Percentiles rank a stretch among this genome's conserved stretches.
Evolutionary conservation across 2,329 filamentous ascomycete species (phyloP).

Genomic region (Claviceps quebecensis): DNA sequence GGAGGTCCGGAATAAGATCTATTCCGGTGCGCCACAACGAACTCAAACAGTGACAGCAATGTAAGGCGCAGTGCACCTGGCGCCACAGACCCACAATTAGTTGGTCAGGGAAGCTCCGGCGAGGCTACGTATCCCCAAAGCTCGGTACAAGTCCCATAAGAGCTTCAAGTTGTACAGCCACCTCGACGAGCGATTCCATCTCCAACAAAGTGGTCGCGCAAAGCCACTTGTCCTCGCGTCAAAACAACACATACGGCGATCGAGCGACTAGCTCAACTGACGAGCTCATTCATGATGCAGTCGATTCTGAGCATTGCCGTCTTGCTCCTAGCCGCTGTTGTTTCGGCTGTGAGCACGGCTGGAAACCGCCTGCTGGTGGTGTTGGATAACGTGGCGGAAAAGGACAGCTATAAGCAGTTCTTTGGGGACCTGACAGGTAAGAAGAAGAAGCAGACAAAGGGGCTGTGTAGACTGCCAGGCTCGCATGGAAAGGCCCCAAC

Average conservation of each 20-base stretch:
- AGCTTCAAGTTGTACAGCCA: conserved; percentile 7
- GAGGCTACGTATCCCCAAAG: conserved; percentile 25
- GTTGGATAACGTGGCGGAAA: conserved; percentile 68
- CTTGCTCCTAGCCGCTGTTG: conserved; percentile 50
- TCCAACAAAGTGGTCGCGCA: background rate
- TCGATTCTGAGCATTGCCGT: conserved; percentile 58
- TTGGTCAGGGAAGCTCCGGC: conserved; percentile 5
- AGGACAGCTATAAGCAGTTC: conserved; percentile 72
- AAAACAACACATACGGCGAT: background rate
- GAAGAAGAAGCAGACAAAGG: conserved; percentile 8
- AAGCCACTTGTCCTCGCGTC: background rate
- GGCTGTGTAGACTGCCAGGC: background rate
- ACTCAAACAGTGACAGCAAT: background rate
- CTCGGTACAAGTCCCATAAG: conserved; percentile 5
- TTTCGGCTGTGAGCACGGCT: conserved; percentile 62
- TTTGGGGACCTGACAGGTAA: conserved; percentile 57
- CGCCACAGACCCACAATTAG: background rate
- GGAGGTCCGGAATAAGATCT: background rate
- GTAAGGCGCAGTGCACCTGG: background rate
- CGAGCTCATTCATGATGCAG: conserved; percentile 42
- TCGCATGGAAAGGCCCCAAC: background rate
- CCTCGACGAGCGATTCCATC: background rate
- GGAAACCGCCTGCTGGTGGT: conserved; percentile 76
- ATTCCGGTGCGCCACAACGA: background rate
- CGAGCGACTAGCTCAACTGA: background rate